Evolutionary conservation across 140 eudicot species (phyloP).

Genomic region (Ambrosia hybrid): DNA sequence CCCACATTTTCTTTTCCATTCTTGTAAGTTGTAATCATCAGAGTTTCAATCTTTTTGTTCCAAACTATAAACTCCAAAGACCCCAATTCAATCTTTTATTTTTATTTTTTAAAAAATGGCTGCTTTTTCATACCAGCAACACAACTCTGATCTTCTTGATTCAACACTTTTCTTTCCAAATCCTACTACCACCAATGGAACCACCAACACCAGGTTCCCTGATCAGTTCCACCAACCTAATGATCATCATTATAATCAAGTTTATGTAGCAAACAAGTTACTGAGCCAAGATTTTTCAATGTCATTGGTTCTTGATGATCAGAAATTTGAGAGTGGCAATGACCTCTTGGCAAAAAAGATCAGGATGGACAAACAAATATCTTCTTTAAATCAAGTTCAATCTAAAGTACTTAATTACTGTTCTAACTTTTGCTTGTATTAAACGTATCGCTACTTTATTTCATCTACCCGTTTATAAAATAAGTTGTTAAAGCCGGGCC

Average conservation of each 20-base stretch:
- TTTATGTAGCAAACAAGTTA: slow-evolving; percentile 34
- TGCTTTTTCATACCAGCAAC: slow-evolving; percentile 61
- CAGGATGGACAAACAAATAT: slow-evolving; percentile 49
- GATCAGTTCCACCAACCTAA: slow-evolving; percentile 39
- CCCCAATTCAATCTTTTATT: neutral
- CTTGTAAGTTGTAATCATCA: slow-evolving; percentile 3
- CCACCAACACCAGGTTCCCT: neutral
- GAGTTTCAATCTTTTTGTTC: slow-evolving; percentile 29
- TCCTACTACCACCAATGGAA: slow-evolving; percentile 13
- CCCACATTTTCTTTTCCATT: slow-evolving; percentile 21
- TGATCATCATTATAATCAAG: no score
- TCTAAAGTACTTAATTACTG: slow-evolving; percentile 50
- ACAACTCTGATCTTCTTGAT: slow-evolving; percentile 44
- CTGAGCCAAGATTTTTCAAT: slow-evolving; percentile 51
- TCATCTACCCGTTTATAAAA: no score
- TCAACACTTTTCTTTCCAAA: slow-evolving; percentile 38
- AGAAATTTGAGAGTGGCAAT: slow-evolving; percentile 36
- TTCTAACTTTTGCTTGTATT: no score
- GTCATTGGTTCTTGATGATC: slow-evolving; percentile 54
- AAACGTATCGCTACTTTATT: no score
- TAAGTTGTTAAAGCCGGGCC: no score
- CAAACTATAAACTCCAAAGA: no score
- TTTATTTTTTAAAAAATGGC: slow-evolving; percentile 45
- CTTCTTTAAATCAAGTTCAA: slow-evolving; percentile 55
- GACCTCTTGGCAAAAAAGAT: slow-evolving; percentile 31